These are phyloP conservation scores for Sphenostylis stenocarpa DNA, from an alignment of 306 rosid species.

Conservation along the genomic window DNA sequence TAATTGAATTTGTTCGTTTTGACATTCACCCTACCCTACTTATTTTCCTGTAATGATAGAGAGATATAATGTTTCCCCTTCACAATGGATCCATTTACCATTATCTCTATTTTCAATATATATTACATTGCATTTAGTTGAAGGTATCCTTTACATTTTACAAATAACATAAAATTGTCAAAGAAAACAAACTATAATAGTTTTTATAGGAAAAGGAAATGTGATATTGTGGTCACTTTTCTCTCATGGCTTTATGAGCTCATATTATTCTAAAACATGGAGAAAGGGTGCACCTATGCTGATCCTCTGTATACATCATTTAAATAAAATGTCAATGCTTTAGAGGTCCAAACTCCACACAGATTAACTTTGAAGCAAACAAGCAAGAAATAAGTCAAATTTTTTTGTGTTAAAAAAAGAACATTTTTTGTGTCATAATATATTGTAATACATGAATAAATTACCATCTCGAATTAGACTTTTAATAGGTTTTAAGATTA, in stretches of 20 bases:
- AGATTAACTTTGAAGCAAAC: not conserved
- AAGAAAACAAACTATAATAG: no score
- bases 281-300: not conserved
- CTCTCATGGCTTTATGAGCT: not conserved
- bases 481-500: not conserved
- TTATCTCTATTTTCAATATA: no score
- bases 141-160: no score
- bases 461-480: not conserved
- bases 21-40: slow-evolving; percentile 22
- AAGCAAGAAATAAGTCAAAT: not conserved
- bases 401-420: not conserved
- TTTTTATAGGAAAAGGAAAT: no score
- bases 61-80: no score
- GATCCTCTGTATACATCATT: not conserved
- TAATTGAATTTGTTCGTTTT: slow-evolving; percentile 46
- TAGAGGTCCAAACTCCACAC: not conserved
- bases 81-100: no score
- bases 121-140: no score
- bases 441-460: not conserved
- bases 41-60: no score
- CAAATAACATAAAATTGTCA: no score
- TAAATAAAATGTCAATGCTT: slow-evolving; percentile 3
- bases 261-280: not conserved
- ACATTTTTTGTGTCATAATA: not conserved
- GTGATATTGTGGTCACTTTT: not conserved